Percentiles rank a stretch among this genome's conserved stretches.
Evolutionary conservation across 2,329 filamentous ascomycete genomes (phyloP).

Genomic region (Boeremia exigua): DNA sequence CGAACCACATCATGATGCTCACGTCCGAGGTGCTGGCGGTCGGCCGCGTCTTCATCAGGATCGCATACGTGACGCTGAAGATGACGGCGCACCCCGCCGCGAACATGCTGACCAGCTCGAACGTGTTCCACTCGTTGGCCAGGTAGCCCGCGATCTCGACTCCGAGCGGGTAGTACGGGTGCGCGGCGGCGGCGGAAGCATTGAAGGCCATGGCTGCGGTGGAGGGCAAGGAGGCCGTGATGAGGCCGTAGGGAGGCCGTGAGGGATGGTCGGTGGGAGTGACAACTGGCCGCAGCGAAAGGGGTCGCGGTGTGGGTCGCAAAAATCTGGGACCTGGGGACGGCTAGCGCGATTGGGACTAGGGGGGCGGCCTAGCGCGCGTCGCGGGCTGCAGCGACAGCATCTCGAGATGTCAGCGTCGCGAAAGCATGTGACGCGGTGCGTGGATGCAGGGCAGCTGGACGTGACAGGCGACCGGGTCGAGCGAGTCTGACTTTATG

Average conservation of each 20-base stretch:
- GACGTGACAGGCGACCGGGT: too few species aligned
- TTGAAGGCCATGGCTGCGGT: constrained; percentile 15
- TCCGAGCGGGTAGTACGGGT: constrained; percentile 76
- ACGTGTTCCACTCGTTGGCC: constrained; percentile 68
- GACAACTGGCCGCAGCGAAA: constrained; percentile 2
- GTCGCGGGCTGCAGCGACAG: not conserved
- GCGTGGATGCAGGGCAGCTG: too few species aligned
- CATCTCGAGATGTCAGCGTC: not conserved
- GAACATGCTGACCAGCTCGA: constrained; percentile 66
- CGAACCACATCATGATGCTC: constrained; percentile 74
- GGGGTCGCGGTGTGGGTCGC: constrained; percentile 2
- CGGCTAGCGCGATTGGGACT: not conserved
- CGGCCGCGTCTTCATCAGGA: constrained; percentile 62
- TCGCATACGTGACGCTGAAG: constrained; percentile 61
- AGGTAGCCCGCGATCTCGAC: constrained; percentile 68
- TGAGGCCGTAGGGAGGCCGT: too few species aligned
- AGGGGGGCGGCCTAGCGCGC: not conserved
- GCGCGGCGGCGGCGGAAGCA: constrained; percentile 40
- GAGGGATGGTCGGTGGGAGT: too few species aligned
- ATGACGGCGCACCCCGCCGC: constrained; percentile 62
- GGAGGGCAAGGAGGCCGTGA: not conserved
- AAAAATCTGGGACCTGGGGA: not conserved
- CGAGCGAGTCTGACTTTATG: not conserved
- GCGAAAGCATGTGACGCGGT: constrained; percentile 13
- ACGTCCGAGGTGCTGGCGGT: constrained; percentile 62